Evolutionary conservation across 176 grass and related monocot species (phyloP).

Genomic region (Typha latifolia): DNA sequence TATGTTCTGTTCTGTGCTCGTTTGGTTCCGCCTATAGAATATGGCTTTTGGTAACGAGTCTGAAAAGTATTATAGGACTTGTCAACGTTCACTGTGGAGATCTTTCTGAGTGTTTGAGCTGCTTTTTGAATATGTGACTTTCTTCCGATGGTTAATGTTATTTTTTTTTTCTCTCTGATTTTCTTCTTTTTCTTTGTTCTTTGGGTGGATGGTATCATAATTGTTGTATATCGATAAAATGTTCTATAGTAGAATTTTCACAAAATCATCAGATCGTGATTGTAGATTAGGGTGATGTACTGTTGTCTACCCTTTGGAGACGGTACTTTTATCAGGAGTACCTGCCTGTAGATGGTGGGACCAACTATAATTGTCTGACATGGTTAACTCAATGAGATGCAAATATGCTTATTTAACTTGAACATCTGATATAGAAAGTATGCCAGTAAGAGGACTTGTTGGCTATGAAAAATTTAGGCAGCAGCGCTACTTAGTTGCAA

Average conservation of each 20-base stretch:
- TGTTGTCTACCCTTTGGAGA: neutral
- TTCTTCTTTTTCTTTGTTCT: too few species aligned
- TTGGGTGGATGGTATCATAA: too few species aligned
- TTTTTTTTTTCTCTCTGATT: too few species aligned
- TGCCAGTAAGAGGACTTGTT: neutral
- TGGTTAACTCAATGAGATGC: neutral
- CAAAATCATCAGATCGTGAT: neutral
- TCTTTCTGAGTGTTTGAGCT: too few species aligned
- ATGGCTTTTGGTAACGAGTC: too few species aligned
- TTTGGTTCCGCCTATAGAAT: too few species aligned
- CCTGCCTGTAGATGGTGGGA: neutral
- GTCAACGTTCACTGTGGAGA: too few species aligned
- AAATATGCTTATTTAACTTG: neutral
- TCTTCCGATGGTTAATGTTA: too few species aligned
- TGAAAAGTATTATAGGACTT: too few species aligned
- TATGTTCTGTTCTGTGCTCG: too few species aligned
- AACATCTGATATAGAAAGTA: neutral
- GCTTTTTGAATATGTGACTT: too few species aligned
- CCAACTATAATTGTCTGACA: neutral
- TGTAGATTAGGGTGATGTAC: neutral
- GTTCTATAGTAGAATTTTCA: neutral
- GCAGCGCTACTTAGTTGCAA: neutral
- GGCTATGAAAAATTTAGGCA: neutral
- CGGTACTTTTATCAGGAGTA: neutral
- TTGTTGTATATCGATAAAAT: neutral